Evolutionary conservation across 177 flowering plant genomes (phyloP).

Genomic region (Vitis hybrid): DNA sequence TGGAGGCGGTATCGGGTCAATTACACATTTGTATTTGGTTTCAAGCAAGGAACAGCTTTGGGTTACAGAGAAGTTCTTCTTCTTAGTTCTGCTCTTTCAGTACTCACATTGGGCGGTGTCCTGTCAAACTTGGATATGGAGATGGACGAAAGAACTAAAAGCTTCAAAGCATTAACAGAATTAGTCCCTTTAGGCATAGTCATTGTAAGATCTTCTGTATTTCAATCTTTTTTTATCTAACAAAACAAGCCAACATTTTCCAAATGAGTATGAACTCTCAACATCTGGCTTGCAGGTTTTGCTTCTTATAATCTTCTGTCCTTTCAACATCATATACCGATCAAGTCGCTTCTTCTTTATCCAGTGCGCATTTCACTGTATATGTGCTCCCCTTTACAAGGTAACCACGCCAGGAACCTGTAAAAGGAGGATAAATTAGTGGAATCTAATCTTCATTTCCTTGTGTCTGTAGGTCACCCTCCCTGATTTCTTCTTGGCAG

Average conservation of each 20-base stretch:
- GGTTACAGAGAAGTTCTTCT: conserved; percentile 63
- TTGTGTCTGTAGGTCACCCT: conserved; percentile 52
- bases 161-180: conserved; percentile 35
- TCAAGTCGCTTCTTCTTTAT: conserved; percentile 80
- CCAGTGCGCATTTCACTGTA: conserved; percentile 48
- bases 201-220: conserved; percentile 4
- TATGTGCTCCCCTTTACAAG: conserved; percentile 85
- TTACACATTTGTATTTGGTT: conserved; percentile 66
- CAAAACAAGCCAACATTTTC: too few relatives aligned
- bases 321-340: conserved; percentile 72
- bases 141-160: conserved; percentile 27
- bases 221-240: too few relatives aligned
- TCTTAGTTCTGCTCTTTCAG: conserved; percentile 47
- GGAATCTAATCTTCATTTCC: not conserved
- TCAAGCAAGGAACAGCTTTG: conserved; percentile 67
- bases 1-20: conserved; percentile 51
- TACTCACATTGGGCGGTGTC: conserved; percentile 32
- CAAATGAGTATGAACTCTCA: not conserved
- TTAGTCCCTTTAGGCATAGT: conserved; percentile 49
- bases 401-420: conserved; percentile 22
- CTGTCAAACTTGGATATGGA: conserved; percentile 33
- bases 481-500: conserved; percentile 86
- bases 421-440: not conserved
- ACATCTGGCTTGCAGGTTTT: conserved; percentile 40
- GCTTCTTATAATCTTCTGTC: conserved; percentile 49